Evolutionary conservation across 2,329 filamentous ascomycete genomes (phyloP).

Genomic region (Venturia oleaginea): DNA sequence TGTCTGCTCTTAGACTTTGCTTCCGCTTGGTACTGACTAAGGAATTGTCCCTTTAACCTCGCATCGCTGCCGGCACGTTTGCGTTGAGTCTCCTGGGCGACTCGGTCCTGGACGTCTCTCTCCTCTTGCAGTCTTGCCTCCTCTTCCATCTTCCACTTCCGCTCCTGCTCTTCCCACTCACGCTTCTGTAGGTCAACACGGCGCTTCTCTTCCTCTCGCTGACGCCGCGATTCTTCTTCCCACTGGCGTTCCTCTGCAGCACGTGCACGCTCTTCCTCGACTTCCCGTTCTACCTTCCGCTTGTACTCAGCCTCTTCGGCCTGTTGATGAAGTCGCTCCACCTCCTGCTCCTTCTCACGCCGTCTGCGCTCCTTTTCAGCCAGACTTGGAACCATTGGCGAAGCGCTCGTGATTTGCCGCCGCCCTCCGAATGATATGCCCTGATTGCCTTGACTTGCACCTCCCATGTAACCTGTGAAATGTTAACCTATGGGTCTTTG

Average conservation of each 20-base stretch:
- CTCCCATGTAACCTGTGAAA: constrained; percentile 71
- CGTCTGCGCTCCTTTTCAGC: constrained; percentile 73
- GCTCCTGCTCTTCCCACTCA: constrained; percentile 70
- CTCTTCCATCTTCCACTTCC: constrained; percentile 68
- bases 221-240: constrained; percentile 54
- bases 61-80: constrained; percentile 53
- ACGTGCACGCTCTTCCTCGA: constrained; percentile 54
- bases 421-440: constrained; percentile 87
- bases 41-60: constrained; percentile 69
- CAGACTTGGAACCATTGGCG: constrained; percentile 68
- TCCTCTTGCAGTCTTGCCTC: constrained; percentile 64
- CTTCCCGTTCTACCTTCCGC: constrained; percentile 41
- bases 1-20: constrained; percentile 37
- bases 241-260: constrained; percentile 57
- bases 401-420: constrained; percentile 81
- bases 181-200: constrained; percentile 59
- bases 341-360: constrained; percentile 47
- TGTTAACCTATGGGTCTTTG: neutral
- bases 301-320: constrained; percentile 45
- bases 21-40: constrained; percentile 78
- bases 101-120: constrained; percentile 56
- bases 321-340: constrained; percentile 40
- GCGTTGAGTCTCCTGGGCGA: constrained; percentile 53
- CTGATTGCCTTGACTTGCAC: constrained; percentile 89
- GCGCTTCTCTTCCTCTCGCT: constrained; percentile 49